Percentiles rank a stretch among this genome's conserved stretches.
phyloP scores from a whole-genome alignment of 2,329 filamentous ascomycete genomes.

The Monosporascus sp. region DNA sequence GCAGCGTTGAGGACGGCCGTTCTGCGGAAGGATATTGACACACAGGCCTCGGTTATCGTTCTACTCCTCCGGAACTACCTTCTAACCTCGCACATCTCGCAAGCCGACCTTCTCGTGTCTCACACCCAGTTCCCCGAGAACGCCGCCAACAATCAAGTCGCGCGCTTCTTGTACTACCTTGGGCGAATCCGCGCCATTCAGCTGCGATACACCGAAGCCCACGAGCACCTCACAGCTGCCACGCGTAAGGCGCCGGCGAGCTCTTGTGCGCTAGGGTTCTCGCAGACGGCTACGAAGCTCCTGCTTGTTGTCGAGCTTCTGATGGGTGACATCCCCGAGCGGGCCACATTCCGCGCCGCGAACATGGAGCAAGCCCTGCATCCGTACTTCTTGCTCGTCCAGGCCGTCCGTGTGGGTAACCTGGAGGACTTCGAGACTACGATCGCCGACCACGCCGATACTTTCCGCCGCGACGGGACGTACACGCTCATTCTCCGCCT shows the following conservation, averaged over 20 bases:
- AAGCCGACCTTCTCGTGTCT: constrained; percentile 91
- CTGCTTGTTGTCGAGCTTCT: constrained; percentile 91
- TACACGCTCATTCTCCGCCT: constrained; percentile 93
- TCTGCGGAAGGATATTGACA: constrained; percentile 91
- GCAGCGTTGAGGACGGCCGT: constrained; percentile 91
- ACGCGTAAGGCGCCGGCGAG: constrained; percentile 93
- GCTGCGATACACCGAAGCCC: constrained; percentile 92
- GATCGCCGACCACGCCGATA: constrained; percentile 73
- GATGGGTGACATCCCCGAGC: constrained; percentile 98
- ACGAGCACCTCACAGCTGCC: constrained; percentile 87
- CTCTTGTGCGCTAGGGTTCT: constrained; percentile 85
- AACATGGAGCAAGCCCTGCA: constrained; percentile 81
- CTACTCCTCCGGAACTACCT: constrained; percentile 94
- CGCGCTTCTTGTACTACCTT: constrained; percentile 94
- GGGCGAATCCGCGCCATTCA: constrained; percentile 95
- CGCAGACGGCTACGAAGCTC: constrained; percentile 94
- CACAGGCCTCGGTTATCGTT: constrained; percentile 94
- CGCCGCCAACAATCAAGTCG: constrained; percentile 96
- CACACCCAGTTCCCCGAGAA: constrained; percentile 93
- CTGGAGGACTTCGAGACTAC: constrained; percentile 87
- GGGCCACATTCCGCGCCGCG: constrained; percentile 86
- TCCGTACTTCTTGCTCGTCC: constrained; percentile 90
- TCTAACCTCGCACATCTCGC: constrained; percentile 90
- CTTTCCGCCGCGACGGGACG: constrained; percentile 88
- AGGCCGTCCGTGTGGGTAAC: constrained; percentile 94